phyloP scores from a whole-genome alignment of 164 flowering plant species.

The Vitis riparia region DNA sequence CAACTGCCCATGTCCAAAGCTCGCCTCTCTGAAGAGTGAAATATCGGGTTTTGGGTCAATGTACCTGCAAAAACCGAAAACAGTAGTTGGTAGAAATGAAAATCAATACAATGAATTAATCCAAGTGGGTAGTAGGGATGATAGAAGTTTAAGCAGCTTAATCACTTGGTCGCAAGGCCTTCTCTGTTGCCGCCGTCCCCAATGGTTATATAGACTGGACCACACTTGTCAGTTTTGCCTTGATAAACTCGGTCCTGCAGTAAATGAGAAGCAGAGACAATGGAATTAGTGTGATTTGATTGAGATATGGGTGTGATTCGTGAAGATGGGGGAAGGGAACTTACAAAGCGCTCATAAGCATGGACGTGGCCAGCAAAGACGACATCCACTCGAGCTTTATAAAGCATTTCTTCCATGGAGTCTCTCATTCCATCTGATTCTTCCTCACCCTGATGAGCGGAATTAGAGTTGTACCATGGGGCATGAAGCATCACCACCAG shows the following conservation, averaged over 20 bases:
- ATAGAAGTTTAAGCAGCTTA: not conserved
- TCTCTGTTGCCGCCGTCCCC: slow-evolving; percentile 86
- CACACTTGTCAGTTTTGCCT: slow-evolving; percentile 45
- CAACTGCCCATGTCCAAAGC: slow-evolving; percentile 78
- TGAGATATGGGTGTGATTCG: no score
- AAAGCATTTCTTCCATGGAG: slow-evolving; percentile 66
- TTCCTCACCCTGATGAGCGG: slow-evolving; percentile 69
- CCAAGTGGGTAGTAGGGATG: not conserved
- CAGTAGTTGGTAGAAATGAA: not conserved
- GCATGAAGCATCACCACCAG: slow-evolving; percentile 62
- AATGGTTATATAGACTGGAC: slow-evolving; percentile 57
- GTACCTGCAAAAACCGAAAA: slow-evolving; percentile 32
- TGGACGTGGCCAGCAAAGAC: slow-evolving; percentile 88
- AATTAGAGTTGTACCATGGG: slow-evolving; percentile 83
- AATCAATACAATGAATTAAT: not conserved
- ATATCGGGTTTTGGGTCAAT: slow-evolving; percentile 47
- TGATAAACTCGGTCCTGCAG: slow-evolving; percentile 50
- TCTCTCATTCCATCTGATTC: slow-evolving; percentile 57
- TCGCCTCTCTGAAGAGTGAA: slow-evolving; percentile 77
- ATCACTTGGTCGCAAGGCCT: slow-evolving; percentile 63
- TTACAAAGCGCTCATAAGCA: slow-evolving; percentile 93
- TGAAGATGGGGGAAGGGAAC: slow-evolving; percentile 12
- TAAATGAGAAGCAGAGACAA: not conserved
- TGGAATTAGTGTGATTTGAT: no score
- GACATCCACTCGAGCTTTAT: slow-evolving; percentile 57